Evolutionary conservation across 2,329 filamentous ascomycete genomes (phyloP).

Genomic region (Alternaria panax): DNA sequence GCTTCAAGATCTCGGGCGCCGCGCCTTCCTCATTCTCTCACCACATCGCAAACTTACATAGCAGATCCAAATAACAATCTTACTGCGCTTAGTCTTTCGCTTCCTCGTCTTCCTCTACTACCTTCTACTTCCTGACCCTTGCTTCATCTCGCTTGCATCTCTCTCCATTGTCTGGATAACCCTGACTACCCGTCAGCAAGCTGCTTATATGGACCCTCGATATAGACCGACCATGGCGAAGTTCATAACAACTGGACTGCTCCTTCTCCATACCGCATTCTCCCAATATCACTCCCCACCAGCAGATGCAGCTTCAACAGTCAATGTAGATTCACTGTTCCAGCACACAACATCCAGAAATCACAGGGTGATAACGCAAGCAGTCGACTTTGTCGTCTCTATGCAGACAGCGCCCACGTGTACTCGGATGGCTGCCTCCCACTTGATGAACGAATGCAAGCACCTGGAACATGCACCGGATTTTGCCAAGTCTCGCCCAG

Average conservation of each 20-base stretch:
- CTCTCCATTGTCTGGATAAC: neutral
- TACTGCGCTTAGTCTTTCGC: neutral
- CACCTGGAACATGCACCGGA: slow-evolving; percentile 51
- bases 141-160: neutral
- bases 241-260: neutral
- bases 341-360: slow-evolving; percentile 33
- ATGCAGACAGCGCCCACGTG: slow-evolving; percentile 52
- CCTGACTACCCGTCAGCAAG: neutral
- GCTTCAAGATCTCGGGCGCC: slow-evolving; percentile 7
- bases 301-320: slow-evolving; percentile 20
- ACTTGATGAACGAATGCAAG: slow-evolving; percentile 63
- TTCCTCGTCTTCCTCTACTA: slow-evolving; percentile 1
- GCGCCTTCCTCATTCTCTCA: slow-evolving; percentile 16
- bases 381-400: slow-evolving; percentile 32
- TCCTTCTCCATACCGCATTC: neutral
- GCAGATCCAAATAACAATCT: neutral
- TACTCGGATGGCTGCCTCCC: slow-evolving; percentile 60
- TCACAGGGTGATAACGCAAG: slow-evolving; percentile 32
- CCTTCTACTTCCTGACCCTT: neutral
- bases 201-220: neutral
- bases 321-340: slow-evolving; percentile 31
- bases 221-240: neutral
- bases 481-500: slow-evolving; percentile 35
- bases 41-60: neutral
- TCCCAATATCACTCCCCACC: slow-evolving; percentile 26